Evolutionary conservation across 306 rosid genomes (phyloP), one percentile per base, ranked within the genome.

Genomic region (Phaseolus lunatus): DNA sequence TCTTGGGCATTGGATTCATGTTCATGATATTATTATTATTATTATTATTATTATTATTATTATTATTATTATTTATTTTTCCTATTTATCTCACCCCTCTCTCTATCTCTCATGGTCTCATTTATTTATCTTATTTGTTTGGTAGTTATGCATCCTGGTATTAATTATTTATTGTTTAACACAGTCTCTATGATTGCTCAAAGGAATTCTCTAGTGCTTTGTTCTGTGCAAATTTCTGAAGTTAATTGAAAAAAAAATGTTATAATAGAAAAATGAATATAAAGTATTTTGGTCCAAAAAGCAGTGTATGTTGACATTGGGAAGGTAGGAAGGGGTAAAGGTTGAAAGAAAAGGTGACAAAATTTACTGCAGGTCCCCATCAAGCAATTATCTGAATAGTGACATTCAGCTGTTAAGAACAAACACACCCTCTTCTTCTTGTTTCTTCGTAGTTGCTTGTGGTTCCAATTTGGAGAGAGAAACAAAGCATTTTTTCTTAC

Each of bases 61-160:
- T n/a, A n/a, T n/a, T n/a, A n/a, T n/a, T n/a, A n/a, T n/a, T 27
- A 24, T 27, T 59, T 14, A 0, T 6, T 61, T 62, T 63, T 13
- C 18, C 16, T 24, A 44, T 43, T 67, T 72, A 14, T 58, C 27
- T 43, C 56, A n/a, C 48, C 19, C 57, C 72, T 49, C 79, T 68
- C 70, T 68, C 62, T 56, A 47, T 70, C 22, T 52, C 62, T 10
- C 5, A 26, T 77, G 22, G 69, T 73, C 78, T 49, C 64, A 56
- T 66, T 78, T 78, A 86, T 83, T 77, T 77, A 68, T 81, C 70
- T 66, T 53, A 35, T 65, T 78, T 76, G 76, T 74, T 74, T 66
- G 79, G 82, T 81, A 70, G 59, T 45, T 41, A 56, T 73, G 47
- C 76, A 41, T 39, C 58, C 39, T 71, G 13, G 37, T 58, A 8